Base-by-base conservation (phyloP, 2,329 filamentous ascomycete species). In the Coniochaeta ligniaria region DNA sequence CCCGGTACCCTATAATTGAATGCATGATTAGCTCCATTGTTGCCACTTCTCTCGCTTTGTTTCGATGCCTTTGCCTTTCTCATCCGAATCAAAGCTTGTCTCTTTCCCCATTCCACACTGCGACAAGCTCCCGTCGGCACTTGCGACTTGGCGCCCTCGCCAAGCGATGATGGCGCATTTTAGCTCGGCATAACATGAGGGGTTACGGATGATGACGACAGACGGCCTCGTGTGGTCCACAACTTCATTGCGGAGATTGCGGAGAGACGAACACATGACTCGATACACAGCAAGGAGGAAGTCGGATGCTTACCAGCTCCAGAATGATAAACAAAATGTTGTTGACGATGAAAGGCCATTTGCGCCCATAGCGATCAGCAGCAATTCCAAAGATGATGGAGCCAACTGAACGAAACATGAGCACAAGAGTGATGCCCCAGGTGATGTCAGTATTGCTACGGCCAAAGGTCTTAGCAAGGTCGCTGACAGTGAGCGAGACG, bases 291-390 rank as follows among this genome's bases (percentile, higher is more conserved):
- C 16, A 26, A 59, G 9, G 20, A n/a, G 17, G 38, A 38, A n/a
- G 41, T 6, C 22, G 6, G 17, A 31, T 3, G 61, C 62, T 56
- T 68, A 87, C 88, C 67, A 92, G 78, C 72, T 93, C 89, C 11
- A 93, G 78, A 6, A 86, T 71, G 41, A 90, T 87, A 61, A 93
- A 85, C 22, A 93, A 77, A 24, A 91, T 62, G 73, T 92, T 90
- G 74, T 92, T 92, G 62, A 89, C 69, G 16, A 92, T 80, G 76
- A 92, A 91, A 1, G 89, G 89, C 87, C 89, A 91, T 69, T 84
- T 85, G 56, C 83, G 74, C 5, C 83, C 83, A 64, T 83, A 86
- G 38, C 81, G 76, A 71, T 86, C 83, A 22, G 78, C 74, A 0
- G 79, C 79, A 28, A 84, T 75, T 63, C 83, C 83, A 59, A 85